A percentile compares a stretch with the other conserved stretches of the same genome.
Evolutionary conservation across 495 filamentous ascomycete genomes (phyloP).

Genomic region (Amniculicola lignicola): DNA sequence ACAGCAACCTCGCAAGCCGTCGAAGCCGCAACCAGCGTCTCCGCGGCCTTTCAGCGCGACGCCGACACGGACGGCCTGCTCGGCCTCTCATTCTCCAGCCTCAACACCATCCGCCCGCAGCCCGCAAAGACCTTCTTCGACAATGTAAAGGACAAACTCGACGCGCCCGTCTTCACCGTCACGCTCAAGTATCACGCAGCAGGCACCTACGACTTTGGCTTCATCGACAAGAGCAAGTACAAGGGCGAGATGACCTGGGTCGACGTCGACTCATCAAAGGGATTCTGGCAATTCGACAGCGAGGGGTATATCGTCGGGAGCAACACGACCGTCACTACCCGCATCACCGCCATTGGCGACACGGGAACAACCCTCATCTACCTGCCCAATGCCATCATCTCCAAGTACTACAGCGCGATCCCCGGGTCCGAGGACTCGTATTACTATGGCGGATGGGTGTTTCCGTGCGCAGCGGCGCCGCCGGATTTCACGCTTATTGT

Average conservation of each 20-base stretch:
- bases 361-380: constrained; percentile 72
- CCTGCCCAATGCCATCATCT: constrained; percentile 55
- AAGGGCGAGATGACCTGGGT: constrained; percentile 61
- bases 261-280: constrained; percentile 56
- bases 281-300: constrained; percentile 70
- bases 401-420: constrained; percentile 62
- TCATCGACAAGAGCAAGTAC: constrained; percentile 62
- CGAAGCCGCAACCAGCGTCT: constrained; percentile 63
- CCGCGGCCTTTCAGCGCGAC: constrained; percentile 57
- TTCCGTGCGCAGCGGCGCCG: constrained; percentile 60
- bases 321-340: constrained; percentile 36
- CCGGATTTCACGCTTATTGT: constrained; percentile 64
- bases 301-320: constrained; percentile 60
- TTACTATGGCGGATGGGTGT: constrained; percentile 60
- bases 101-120: constrained; percentile 67
- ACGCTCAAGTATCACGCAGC: constrained; percentile 61
- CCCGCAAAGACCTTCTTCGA: constrained; percentile 69
- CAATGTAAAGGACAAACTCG: constrained; percentile 59
- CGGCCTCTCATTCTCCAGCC: constrained; percentile 65
- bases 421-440: constrained; percentile 49
- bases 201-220: constrained; percentile 74
- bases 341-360: constrained; percentile 56
- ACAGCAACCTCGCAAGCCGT: constrained; percentile 63
- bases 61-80: constrained; percentile 65
- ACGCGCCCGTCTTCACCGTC: constrained; percentile 64